Percentiles rank a stretch among this genome's conserved stretches.
phyloP scores from a whole-genome alignment of 306 rosid genomes.

The Carpinus fangiana region DNA sequence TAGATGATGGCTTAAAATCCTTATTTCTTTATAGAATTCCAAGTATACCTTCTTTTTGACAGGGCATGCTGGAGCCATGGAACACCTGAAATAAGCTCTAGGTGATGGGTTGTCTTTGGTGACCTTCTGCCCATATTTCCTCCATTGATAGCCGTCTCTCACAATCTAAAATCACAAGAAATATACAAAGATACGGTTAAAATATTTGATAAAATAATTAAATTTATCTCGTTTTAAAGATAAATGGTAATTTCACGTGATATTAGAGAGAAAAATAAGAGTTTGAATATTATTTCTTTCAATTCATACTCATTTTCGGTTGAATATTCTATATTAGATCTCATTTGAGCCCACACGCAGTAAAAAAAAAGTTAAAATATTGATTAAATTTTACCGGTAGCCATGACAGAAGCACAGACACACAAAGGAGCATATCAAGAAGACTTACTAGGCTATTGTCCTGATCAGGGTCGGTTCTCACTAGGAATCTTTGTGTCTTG shows the following conservation, averaged over 20 bases:
- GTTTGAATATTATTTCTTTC: no score
- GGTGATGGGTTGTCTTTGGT: conserved; percentile 77
- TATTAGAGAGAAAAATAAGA: no score
- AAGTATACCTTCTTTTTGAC: conserved; percentile 70
- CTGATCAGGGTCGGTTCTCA: conserved; percentile 45
- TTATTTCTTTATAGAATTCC: background rate
- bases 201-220: no score
- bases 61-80: conserved; percentile 66
- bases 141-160: conserved; percentile 73
- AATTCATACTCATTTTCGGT: no score
- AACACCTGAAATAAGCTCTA: conserved; percentile 78
- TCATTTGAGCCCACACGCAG: no score
- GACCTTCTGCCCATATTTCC: conserved; percentile 83
- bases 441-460: conserved; percentile 54
- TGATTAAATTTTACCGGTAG: no score
- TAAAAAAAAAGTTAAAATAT: no score
- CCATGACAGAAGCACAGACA: no score
- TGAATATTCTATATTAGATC: no score
- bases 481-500: conserved; percentile 40
- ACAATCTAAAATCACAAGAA: conserved; percentile 23
- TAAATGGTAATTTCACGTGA: no score
- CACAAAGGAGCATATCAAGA: background rate
- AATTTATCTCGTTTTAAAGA: no score
- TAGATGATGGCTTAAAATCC: background rate
- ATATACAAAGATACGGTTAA: no score